Percentiles rank a stretch among this genome's conserved stretches.
These are phyloP conservation scores for Penicillium simplicissimum DNA, from an alignment of 495 filamentous ascomycete genomes.

Conservation along the genomic window DNA sequence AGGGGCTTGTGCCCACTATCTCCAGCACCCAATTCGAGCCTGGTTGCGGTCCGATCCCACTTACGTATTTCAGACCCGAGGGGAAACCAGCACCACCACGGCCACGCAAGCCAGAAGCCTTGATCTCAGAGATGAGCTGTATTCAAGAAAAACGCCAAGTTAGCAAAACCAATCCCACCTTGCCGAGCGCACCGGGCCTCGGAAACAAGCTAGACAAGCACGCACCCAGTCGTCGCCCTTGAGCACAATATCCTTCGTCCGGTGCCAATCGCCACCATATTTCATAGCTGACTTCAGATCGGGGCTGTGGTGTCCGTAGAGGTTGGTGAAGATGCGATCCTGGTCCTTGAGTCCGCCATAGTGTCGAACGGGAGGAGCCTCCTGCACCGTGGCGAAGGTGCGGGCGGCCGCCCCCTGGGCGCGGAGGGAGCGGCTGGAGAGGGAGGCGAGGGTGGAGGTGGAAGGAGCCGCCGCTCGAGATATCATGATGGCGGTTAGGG, in stretches of 20 bases:
- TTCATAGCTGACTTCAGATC: constrained; percentile 95
- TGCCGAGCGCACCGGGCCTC: constrained; percentile 1
- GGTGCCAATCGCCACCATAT: constrained; percentile 98
- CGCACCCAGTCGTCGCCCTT: constrained; percentile 96
- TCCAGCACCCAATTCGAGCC: not conserved
- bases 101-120: constrained; percentile 91
- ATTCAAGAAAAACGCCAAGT: constrained; percentile 12
- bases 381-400: constrained; percentile 86
- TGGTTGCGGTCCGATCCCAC: constrained; percentile 24
- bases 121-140: constrained; percentile 92
- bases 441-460: constrained; percentile 49
- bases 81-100: constrained; percentile 98
- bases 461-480: constrained; percentile 53
- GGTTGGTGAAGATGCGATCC: constrained; percentile 98
- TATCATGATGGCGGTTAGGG: constrained; percentile 48
- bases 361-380: constrained; percentile 69
- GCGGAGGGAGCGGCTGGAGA: constrained; percentile 59
- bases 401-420: constrained; percentile 55
- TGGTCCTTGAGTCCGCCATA: constrained; percentile 90
- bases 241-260: constrained; percentile 95
- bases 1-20: not conserved
- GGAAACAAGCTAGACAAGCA: constrained; percentile 3
- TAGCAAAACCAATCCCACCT: constrained; percentile 17
- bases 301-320: constrained; percentile 87
- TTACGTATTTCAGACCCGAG: constrained; percentile 97